Evolutionary conservation across 176 grass and related monocot genomes (phyloP), one percentile per base, ranked within the genome.

Genomic region (Carex scoparia): DNA sequence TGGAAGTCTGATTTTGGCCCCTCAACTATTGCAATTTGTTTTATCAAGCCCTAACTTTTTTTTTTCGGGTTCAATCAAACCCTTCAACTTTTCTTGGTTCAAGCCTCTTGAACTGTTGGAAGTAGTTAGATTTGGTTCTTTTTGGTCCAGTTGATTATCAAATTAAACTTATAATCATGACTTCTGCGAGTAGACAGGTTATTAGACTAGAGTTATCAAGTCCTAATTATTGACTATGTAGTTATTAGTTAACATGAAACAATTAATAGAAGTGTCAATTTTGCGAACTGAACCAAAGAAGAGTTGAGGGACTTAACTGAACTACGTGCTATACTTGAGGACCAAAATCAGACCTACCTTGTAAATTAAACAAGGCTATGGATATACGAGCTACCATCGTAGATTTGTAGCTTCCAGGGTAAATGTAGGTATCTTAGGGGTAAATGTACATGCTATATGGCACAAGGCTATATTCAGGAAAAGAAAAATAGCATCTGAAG

Each of bases 401-500:
- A 19, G n/a, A n/a, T 62, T 62, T 19, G 6, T 62, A 62, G 60
- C 60, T 62, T 15, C 60, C 4, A 27, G 60, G 60, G 15, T 7
- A 62, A 19, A 62, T n/a, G 60, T 62, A 49, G 48, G 48, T 62
- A 62, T 7, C 15, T 62, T 49, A 7, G 32, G 65, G 30, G 12
- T 69, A 69, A n/a, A 71, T 42, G 37, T n/a, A n/a, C 68, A 71
- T 71, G 38, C 12, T 71, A 42, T 71, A 46, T 71, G 68, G 68
- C 33, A 71, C 32, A 33, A 42, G 40, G 37, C n/a, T 44, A 71
- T 71, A 7, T 71, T 33, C 11, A 44, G 37, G 37, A 46, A 3
- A 42, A 65, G 62, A 71, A 71, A 71, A 71, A 16, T 69, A 14
- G 68, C 68, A 71, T 71, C 68, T 71, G 68, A 71, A 8, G 15